Base-by-base conservation (phyloP, 345 rosid species). In the Geranium rotundifolium region DNA sequence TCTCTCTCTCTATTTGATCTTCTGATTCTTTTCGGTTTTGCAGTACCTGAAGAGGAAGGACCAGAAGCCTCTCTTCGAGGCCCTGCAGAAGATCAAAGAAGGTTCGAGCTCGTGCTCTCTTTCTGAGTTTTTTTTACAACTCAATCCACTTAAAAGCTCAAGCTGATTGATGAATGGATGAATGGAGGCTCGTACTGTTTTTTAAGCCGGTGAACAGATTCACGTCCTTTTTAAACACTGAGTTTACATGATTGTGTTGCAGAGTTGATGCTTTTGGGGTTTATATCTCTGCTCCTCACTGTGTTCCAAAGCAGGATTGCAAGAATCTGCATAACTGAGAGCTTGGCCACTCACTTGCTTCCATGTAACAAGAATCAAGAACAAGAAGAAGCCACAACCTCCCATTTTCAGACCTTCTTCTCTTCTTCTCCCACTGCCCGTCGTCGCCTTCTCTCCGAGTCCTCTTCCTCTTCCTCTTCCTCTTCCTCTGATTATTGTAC, bases 221-320 rank as follows among this genome's bases (percentile, higher is more conserved):
- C 27, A 23, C 27, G 2, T 23, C 27, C 2, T 23, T 23, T 23
- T 23, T 23, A 2, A 4, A 8, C 3, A 34, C 7, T 34, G 41
- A 34, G 3, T 34, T 31, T 5, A 34, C 17, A 2, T 18, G 37
- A 31, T 16, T 17, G 7, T 17, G 7, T 37, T 68, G 80, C 93
- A 91, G 97, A 88, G 76, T 75, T 86, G 79, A 91, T 91, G 97
- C 72, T 91, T 20, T 63, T 91, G 76, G 97, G 97, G 57, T 91
- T 91, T 69, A 90, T 90, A 62, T 88, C 97, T 13, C 76, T 88
- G 69, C 69, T 90, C 19, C 67, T 90, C 60, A 70, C 97, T n/a
- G 89, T 90, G 31, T 68, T 77, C 69, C 93, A 86, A 66, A 65
- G 50, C 0, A 59, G 66, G 29, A 86, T 91, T 31, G 67, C 37